Evolutionary conservation across 2,329 filamentous ascomycete species (phyloP).

Genomic region (Apiospora pterosperma): DNA sequence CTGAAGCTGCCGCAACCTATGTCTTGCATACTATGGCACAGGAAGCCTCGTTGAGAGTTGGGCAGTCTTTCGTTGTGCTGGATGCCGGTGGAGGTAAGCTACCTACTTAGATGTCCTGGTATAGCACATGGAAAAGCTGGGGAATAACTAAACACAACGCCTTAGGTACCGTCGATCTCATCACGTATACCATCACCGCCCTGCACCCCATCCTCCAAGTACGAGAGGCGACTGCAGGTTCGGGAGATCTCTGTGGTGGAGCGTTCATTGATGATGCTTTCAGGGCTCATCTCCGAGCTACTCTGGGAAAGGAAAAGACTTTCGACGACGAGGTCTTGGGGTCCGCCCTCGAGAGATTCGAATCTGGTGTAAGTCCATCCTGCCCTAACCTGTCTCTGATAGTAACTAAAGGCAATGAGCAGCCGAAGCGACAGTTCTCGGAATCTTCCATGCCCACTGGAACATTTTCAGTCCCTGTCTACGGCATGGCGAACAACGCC

Average conservation of each 20-base stretch:
- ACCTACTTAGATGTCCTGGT: too few species aligned
- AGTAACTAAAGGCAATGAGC: too few species aligned
- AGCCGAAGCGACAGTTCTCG: background rate
- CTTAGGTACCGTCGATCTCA: background rate
- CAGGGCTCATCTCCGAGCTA: background rate
- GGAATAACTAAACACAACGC: background rate
- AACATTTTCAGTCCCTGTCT: background rate
- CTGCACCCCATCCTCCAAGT: background rate
- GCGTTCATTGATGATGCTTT: background rate
- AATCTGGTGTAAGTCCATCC: background rate
- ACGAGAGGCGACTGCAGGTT: background rate
- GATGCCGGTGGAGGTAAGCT: background rate
- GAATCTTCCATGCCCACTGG: background rate
- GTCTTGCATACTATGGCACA: background rate
- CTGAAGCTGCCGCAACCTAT: background rate
- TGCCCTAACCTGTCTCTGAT: too few species aligned
- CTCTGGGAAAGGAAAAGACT: background rate
- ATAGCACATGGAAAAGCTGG: too few species aligned
- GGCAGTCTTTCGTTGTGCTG: background rate
- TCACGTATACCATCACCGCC: background rate
- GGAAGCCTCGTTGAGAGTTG: background rate
- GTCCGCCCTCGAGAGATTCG: background rate
- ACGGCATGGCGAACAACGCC: background rate
- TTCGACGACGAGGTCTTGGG: background rate
- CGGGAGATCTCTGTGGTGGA: background rate